Percentiles rank a stretch among this genome's conserved stretches.
Conservation (phyloP, 202 grass and related monocot species). For the Cymbopogon flexuosus region DNA sequence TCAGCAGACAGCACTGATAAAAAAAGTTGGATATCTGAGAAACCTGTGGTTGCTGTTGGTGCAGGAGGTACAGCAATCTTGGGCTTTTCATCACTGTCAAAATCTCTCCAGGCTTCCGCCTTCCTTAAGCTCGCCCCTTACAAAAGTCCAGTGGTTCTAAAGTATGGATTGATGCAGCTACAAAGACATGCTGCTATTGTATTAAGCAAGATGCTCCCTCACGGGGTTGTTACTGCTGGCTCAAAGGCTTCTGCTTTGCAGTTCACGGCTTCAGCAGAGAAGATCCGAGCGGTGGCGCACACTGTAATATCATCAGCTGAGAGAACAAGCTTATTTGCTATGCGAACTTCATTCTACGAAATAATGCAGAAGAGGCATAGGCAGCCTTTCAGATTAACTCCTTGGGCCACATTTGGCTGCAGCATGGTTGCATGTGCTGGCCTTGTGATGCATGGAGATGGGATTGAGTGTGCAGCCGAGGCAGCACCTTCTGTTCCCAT, state of each 20-base stretch:
- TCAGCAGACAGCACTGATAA: slow-evolving; percentile 36
- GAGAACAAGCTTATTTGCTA: slow-evolving; percentile 71
- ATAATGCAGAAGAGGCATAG: slow-evolving; percentile 80
- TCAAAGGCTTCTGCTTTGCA: slow-evolving; percentile 55
- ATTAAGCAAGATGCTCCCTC: slow-evolving; percentile 52
- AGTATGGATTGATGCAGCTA: slow-evolving; percentile 58
- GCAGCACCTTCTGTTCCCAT: slow-evolving; percentile 57
- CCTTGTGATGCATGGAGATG: slow-evolving; percentile 64
- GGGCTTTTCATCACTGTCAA: slow-evolving; percentile 72
- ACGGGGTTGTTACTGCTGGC: slow-evolving; percentile 44
- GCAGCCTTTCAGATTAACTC: slow-evolving; percentile 52
- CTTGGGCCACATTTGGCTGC: slow-evolving; percentile 74
- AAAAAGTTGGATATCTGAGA: slow-evolving; percentile 62
- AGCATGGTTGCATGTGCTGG: slow-evolving; percentile 63
- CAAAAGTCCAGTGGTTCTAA: slow-evolving; percentile 62
- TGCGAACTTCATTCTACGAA: slow-evolving; percentile 90
- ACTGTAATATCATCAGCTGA: slow-evolving; percentile 68
- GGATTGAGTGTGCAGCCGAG: slow-evolving; percentile 80
- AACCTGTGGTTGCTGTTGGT: slow-evolving; percentile 74
- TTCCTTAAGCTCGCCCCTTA: slow-evolving; percentile 69
- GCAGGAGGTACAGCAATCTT: slow-evolving; percentile 78
- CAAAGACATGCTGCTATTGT: slow-evolving; percentile 61
- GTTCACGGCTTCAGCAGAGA: slow-evolving; percentile 63
- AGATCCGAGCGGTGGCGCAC: slow-evolving; percentile 72
- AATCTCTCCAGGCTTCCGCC: slow-evolving; percentile 65